Base-by-base conservation (phyloP, 805 yeast genomes). In the Lipomyces spencermartinsiae region DNA sequence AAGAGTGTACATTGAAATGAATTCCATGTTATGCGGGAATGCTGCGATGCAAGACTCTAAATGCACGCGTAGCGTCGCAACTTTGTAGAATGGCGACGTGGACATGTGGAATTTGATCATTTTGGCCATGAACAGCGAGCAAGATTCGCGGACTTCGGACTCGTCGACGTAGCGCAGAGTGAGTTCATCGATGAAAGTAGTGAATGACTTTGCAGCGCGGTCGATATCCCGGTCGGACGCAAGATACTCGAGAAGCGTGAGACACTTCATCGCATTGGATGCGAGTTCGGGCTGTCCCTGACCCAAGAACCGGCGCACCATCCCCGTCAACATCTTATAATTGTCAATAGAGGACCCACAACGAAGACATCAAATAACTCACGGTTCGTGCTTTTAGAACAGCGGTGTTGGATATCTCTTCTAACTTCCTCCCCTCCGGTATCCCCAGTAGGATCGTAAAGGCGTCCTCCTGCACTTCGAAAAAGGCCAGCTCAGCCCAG, bases 21-120 rank as follows among this genome's bases (percentile, higher is more conserved):
- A 67, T 9, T 60, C 54, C n/a, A 57, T 6, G 33, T 62, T 62
- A 9, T n/a, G 31, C 4, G 70, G 72, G 43, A 57, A 67, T 10
- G 8, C 31, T 7, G 9, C 34, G 16, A 69, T 63, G 46, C 64
- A 56, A 16, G 35, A 31, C n/a, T 46, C 66, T 8, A 69, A 51
- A 34, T 61, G 61, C 6, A 12, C 43, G 7, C 72, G 67, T n/a
- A 69, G 49, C 16, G 37, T 53, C 9, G 72, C 54, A 14, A 69
- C 66, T 61, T 61, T 63, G 51, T 33, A 61, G 14, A 62, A 37
- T 9, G 64, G 33, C 35, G 67, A 31, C 35, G 16, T 57, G 4
- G 43, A n/a, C 62, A 62, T 59, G 31, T 68, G 53, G 31, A 53
- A 35, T 25, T 31, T 39, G 53, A 66, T 49, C 37, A 68, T 33